phyloP scores from a whole-genome alignment of 345 rosid species.

The Eucalyptus virginea region DNA sequence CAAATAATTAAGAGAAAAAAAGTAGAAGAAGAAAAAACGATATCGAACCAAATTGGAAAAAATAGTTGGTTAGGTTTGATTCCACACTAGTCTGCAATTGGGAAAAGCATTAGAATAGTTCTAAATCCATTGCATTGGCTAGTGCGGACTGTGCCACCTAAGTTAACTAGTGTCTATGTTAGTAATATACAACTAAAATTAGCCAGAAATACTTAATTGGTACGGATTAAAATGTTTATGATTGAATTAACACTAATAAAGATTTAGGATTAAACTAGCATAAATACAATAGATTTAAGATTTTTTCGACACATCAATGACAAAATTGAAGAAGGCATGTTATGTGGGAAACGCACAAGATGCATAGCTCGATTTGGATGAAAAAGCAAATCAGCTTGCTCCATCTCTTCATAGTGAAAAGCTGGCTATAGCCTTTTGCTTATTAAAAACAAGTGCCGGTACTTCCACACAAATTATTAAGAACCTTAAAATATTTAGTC shows the following conservation, averaged over 20 bases:
- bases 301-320: neutral
- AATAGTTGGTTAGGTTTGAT: neutral
- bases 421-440: constrained; percentile 3
- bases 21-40: too few species aligned
- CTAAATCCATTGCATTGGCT: too few species aligned
- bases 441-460: neutral
- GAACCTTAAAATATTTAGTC: neutral
- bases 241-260: too few species aligned
- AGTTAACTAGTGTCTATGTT: too few species aligned
- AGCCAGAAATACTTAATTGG: too few species aligned
- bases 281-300: too few species aligned
- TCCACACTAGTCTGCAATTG: neutral
- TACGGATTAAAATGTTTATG: accelerated
- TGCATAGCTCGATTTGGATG: constrained; percentile 26
- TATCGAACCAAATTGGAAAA: neutral
- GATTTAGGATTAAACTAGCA: too few species aligned
- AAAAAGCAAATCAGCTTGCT: constrained; percentile 1
- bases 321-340: constrained; percentile 20
- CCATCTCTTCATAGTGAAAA: constrained; percentile 3
- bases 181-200: too few species aligned
- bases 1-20: neutral
- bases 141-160: too few species aligned
- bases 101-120: accelerated
- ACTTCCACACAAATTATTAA: neutral
- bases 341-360: constrained; percentile 21